Evolutionary conservation across 371 early-diverging fungal species (phyloP).

Genomic region (Smittium culicis): DNA sequence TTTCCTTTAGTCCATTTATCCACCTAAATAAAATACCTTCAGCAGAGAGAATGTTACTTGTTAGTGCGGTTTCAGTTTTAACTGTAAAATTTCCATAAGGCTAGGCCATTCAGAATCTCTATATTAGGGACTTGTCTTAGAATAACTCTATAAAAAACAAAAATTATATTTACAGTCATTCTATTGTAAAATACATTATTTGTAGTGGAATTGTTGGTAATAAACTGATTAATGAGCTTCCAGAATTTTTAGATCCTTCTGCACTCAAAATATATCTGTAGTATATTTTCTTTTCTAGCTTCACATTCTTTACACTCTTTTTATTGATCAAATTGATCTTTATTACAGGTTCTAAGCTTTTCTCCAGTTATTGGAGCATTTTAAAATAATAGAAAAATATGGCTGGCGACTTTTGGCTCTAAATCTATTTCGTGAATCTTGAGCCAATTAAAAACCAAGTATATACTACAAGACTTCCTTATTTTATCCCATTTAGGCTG

Average conservation of each 20-base stretch:
- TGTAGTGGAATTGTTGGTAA: neutral
- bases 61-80: no score
- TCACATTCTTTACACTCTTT: neutral
- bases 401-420: conserved; percentile 3
- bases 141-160: neutral
- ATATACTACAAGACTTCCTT: neutral
- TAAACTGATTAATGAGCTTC: neutral
- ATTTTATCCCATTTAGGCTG: neutral
- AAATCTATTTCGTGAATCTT: conserved; percentile 4
- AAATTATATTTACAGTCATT: neutral
- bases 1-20: no score
- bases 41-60: no score
- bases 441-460: neutral
- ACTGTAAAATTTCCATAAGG: conserved; percentile 6
- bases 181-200: neutral
- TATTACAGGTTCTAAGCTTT: neutral
- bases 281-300: neutral
- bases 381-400: neutral
- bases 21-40: no score
- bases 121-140: neutral
- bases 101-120: conserved; percentile 6
- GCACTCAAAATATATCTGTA: neutral
- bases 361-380: conserved; percentile 2
- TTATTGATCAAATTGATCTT: neutral
- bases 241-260: conserved; percentile 5